phyloP scores from a whole-genome alignment of 352 stramenopile genomes.

The Pythium brassicae region DNA sequence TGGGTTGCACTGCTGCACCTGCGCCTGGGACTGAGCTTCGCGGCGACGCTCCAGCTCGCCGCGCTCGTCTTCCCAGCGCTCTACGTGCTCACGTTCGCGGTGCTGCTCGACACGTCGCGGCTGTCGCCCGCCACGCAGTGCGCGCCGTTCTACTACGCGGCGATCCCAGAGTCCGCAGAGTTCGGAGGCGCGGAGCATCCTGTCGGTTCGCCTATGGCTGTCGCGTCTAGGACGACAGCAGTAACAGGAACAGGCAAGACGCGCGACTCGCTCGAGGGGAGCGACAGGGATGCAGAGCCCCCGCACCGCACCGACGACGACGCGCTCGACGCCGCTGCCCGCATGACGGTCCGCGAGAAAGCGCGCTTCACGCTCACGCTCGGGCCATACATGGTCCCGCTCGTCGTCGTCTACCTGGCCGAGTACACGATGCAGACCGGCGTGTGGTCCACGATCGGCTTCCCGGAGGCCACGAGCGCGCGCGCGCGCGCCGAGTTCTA shows the following conservation, averaged over 20 bases:
- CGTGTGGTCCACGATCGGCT: slow-evolving; percentile 93
- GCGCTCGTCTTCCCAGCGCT: slow-evolving; percentile 49
- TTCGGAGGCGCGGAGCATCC: slow-evolving; percentile 2
- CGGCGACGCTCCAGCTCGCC: slow-evolving; percentile 52
- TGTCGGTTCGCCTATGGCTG: slow-evolving; percentile 7
- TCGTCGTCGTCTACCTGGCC: slow-evolving; percentile 91
- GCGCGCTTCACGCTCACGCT: slow-evolving; percentile 76
- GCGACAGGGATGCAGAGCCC: no score
- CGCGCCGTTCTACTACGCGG: slow-evolving; percentile 23
- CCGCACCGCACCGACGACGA: neutral
- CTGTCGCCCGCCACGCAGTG: slow-evolving; percentile 23
- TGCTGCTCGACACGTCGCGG: slow-evolving; percentile 50
- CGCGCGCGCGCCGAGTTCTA: slow-evolving; percentile 86
- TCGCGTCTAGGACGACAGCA: neutral
- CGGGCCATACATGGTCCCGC: slow-evolving; percentile 88
- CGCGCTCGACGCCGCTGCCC: slow-evolving; percentile 1
- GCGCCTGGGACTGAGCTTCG: slow-evolving; percentile 61
- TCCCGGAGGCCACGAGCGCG: slow-evolving; percentile 73
- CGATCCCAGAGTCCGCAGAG: slow-evolving; percentile 26
- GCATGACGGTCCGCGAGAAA: slow-evolving; percentile 56
- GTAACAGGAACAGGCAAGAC: neutral
- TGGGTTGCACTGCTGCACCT: slow-evolving; percentile 82
- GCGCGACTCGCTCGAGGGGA: neutral
- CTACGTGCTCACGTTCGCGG: slow-evolving; percentile 60
- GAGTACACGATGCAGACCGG: slow-evolving; percentile 94